Percentiles rank a stretch among this genome's conserved stretches.
phyloP scores from a whole-genome alignment of 176 grass and related monocot genomes.

The Otatea glauca region DNA sequence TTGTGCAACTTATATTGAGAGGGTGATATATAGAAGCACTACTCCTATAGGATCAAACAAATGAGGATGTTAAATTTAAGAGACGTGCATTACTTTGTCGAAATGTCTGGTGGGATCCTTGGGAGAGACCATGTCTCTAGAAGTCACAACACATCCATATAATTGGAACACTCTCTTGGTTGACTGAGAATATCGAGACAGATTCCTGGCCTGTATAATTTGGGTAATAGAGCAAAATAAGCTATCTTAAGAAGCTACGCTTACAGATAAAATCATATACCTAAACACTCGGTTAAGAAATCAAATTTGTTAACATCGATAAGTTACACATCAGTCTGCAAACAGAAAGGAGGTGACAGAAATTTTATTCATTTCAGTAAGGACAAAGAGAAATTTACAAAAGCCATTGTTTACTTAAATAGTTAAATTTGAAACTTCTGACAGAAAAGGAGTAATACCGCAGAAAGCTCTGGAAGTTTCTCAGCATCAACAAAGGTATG shows the following conservation, averaged over 20 bases:
- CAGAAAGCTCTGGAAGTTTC: constrained; percentile 72
- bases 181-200: constrained; percentile 58
- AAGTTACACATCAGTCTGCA: not conserved
- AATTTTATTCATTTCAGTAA: not conserved
- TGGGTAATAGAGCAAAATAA: constrained; percentile 20
- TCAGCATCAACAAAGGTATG: constrained; percentile 74
- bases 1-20: too few relatives aligned
- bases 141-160: constrained; percentile 86
- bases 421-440: constrained; percentile 30
- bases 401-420: not conserved
- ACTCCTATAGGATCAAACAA: not conserved
- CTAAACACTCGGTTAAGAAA: not conserved
- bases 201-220: constrained; percentile 57
- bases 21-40: too few relatives aligned
- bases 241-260: not conserved
- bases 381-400: constrained; percentile 23
- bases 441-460: constrained; percentile 58
- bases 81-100: constrained; percentile 49
- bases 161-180: constrained; percentile 79
- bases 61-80: not conserved
- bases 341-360: not conserved
- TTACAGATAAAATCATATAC: constrained; percentile 15
- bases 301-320: not conserved
- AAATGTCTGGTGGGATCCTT: constrained; percentile 72
- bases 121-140: constrained; percentile 85